phyloP scores from a whole-genome alignment of 2,329 filamentous ascomycete species.

The Coniochaeta sp. region DNA sequence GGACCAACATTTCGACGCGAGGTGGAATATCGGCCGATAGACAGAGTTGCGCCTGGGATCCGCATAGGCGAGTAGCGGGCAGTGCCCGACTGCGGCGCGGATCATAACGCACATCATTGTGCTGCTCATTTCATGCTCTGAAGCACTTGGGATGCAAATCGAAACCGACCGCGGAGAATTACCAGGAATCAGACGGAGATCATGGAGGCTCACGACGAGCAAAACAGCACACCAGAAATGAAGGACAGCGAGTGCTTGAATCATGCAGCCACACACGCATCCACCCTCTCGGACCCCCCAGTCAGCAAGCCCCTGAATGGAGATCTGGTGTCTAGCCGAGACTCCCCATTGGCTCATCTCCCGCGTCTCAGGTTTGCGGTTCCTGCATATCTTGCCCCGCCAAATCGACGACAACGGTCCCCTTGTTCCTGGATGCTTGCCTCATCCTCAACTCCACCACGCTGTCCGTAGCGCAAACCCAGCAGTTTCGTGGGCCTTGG shows the following conservation, averaged over 20 bases:
- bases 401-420: not conserved
- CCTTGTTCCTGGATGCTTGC: not conserved
- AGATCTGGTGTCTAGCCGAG: not conserved
- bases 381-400: conserved; percentile 1
- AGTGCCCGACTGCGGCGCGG: conserved; percentile 1
- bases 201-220: not conserved
- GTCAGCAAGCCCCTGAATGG: not conserved
- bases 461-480: not conserved
- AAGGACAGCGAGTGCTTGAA: not conserved
- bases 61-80: not conserved
- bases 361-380: conserved; percentile 1
- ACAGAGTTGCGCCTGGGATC: not conserved
- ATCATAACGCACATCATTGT: conserved; percentile 1
- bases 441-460: not conserved
- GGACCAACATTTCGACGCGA: not conserved
- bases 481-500: not conserved
- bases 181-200: not conserved
- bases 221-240: not conserved
- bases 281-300: not conserved
- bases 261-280: not conserved
- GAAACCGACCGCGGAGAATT: not conserved
- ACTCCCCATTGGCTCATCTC: not conserved
- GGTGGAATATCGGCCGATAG: not conserved
- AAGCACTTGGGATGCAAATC: not conserved
- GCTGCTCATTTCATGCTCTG: not conserved